These are phyloP conservation scores for Ananas comosus DNA, from an alignment of 176 grass and related monocot species.

Conservation along the genomic window DNA sequence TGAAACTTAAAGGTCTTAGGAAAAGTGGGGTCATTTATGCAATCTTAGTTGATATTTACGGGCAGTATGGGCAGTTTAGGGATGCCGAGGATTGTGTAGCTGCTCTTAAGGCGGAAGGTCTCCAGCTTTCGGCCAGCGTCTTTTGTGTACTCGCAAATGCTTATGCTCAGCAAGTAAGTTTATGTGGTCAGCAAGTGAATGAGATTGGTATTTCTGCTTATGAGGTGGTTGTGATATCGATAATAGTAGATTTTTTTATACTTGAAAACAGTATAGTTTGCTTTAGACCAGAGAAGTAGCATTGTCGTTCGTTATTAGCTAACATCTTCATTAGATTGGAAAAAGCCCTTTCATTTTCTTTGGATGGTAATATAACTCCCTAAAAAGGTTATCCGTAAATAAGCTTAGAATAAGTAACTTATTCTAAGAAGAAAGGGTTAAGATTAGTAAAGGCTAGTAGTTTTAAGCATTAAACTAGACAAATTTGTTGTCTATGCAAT, in stretches of 20 bases:
- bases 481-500: neutral
- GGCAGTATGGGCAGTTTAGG: conserved; percentile 57
- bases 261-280: neutral
- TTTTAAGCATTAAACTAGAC: neutral
- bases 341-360: neutral
- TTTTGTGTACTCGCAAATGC: conserved; percentile 75
- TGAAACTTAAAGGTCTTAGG: conserved; percentile 47
- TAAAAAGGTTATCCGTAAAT: too few relatives aligned
- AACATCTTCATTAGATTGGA: neutral
- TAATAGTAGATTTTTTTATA: neutral
- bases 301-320: neutral
- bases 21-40: conserved; percentile 67
- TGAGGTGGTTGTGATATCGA: too few relatives aligned
- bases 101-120: conserved; percentile 62
- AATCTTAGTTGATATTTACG: conserved; percentile 85
- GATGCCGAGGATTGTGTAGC: conserved; percentile 55
- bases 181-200: neutral
- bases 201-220: neutral
- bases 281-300: neutral
- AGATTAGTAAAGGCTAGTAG: too few relatives aligned
- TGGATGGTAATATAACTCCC: neutral
- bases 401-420: neutral
- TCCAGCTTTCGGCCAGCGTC: conserved; percentile 44
- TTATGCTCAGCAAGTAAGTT: conserved; percentile 57
- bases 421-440: too few relatives aligned